phyloP scores from a whole-genome alignment of 2,329 filamentous ascomycete species.

The Camillea tinctor region DNA sequence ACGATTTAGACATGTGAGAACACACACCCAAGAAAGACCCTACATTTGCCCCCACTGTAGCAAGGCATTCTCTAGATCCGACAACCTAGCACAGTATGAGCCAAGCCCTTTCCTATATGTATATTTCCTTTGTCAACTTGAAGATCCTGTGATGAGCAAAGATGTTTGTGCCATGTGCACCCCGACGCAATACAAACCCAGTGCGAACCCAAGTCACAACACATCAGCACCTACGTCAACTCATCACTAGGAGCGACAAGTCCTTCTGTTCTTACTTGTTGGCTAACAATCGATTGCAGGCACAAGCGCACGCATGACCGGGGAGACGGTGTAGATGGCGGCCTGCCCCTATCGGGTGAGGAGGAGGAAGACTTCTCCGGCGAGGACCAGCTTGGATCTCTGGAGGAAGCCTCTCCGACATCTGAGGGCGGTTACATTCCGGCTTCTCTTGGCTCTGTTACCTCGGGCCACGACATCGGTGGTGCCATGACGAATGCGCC shows the following conservation, averaged over 20 bases:
- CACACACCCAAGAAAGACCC: constrained; percentile 97
- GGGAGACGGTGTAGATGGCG: constrained; percentile 57
- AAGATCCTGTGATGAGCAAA: constrained; percentile 43
- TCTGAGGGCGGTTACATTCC: constrained; percentile 65
- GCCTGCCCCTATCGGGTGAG: constrained; percentile 70
- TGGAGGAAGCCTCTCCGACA: constrained; percentile 75
- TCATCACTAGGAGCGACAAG: constrained; percentile 30
- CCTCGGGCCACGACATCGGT: constrained; percentile 32
- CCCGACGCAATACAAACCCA: constrained; percentile 28
- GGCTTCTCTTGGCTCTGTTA: constrained; percentile 48
- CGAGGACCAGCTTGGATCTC: constrained; percentile 77
- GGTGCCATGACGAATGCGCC: constrained; percentile 36
- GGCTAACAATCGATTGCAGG: constrained; percentile 55
- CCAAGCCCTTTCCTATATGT: constrained; percentile 39
- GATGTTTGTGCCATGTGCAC: constrained; percentile 35
- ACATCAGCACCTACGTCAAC: constrained; percentile 36
- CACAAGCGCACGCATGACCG: constrained; percentile 78
- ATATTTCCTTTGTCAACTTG: constrained; percentile 34
- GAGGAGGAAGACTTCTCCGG: constrained; percentile 81
- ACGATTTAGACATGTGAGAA: constrained; percentile 86
- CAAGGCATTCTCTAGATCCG: constrained; percentile 97
- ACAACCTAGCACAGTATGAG: constrained; percentile 95
- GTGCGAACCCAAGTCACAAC: constrained; percentile 33
- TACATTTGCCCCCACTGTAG: constrained; percentile 98
- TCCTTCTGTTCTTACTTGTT: constrained; percentile 4